These are phyloP conservation scores for Candida dajiaensis DNA, from an alignment of 805 yeast species.

Conservation along the genomic window DNA sequence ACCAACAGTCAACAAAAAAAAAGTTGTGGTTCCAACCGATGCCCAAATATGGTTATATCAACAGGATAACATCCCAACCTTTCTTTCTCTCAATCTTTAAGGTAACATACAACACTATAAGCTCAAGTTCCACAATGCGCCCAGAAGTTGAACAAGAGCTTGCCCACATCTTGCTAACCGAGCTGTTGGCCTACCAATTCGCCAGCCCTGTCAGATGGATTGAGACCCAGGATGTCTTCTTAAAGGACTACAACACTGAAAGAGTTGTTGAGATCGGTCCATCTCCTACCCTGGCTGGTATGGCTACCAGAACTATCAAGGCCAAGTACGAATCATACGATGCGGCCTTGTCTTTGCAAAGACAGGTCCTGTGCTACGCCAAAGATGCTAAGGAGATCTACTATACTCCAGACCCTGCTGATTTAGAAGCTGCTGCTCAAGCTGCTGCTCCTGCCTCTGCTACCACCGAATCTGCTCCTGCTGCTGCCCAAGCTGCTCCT, in stretches of 20 bases:
- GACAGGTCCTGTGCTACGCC: constrained; percentile 93
- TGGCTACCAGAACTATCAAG: constrained; percentile 96
- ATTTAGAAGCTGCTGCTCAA: constrained; percentile 29
- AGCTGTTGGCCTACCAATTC: constrained; percentile 95
- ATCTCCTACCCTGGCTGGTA: constrained; percentile 96
- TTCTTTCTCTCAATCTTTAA: background rate
- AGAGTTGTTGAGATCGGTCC: constrained; percentile 98
- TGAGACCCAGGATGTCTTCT: constrained; percentile 97
- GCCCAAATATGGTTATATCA: background rate
- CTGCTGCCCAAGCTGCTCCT: constrained; percentile 54
- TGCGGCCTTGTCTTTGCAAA: constrained; percentile 79
- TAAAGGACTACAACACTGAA: constrained; percentile 91
- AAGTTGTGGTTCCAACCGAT: background rate
- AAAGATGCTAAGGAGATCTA: constrained; percentile 95
- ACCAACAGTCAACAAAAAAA: constrained; percentile 8
- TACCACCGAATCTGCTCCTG: constrained; percentile 49
- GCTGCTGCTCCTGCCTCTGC: constrained; percentile 34
- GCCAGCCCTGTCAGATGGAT: constrained; percentile 99
- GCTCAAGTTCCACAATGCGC: constrained; percentile 29
- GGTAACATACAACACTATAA: too few species aligned
- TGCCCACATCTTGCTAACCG: constrained; percentile 90
- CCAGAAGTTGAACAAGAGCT: constrained; percentile 98
- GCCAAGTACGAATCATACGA: constrained; percentile 93
- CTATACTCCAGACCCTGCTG: constrained; percentile 77
- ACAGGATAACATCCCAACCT: background rate